Evolutionary conservation across 1,284 basidiomycete species (phyloP), one percentile per base, ranked within the genome.

Genomic region (Ustilago esculenta): DNA sequence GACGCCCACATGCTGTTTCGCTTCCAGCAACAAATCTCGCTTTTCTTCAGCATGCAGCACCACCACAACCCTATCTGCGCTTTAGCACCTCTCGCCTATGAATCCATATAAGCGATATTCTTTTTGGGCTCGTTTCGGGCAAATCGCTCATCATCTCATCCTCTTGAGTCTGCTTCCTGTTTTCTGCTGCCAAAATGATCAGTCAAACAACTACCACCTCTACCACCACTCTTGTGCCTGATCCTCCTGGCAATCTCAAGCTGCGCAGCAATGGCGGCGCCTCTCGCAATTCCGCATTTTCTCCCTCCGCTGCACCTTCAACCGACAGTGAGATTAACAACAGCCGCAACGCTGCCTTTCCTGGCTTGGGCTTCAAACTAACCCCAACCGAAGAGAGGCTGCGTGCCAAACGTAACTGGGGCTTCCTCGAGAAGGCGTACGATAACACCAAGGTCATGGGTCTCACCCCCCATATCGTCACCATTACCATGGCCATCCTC

Each of bases 401-500:
- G 17, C 27, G 30, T 32, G 42, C 42, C 18, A 44, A 44, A 30
- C 42, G 42, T n/a, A 44, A 44, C n/a, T 44, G 42, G 42, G 42
- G 42, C 29, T 44, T 44, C 42, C 27, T 44, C 6, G 42, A 44
- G 30, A 32, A 12, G 17, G 42, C 30, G 6, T 44, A 44, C 27
- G 42, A 44, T n/a, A 44, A 44, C 29, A 30, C 42, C 17, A 44
- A 44, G 29, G 42, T 44, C 14, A 44, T 44, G 42, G 42, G 42
- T 7, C 27, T 44, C 29, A 44, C 42, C n/a, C 23, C 42, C 9
- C 42, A 44, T 18, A 17, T 44, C 20, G 42, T 33, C 42, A 44
- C 42, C 6, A 44, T 44, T 30, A 44, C 42, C 42, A 44, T 44
- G 42, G 42, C 42, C 42, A 44, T 44, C 42, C 17, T 44, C 42